These are phyloP conservation scores for Sporothrix protearum DNA, from an alignment of 2,329 filamentous ascomycete genomes.

Conservation along the genomic window DNA sequence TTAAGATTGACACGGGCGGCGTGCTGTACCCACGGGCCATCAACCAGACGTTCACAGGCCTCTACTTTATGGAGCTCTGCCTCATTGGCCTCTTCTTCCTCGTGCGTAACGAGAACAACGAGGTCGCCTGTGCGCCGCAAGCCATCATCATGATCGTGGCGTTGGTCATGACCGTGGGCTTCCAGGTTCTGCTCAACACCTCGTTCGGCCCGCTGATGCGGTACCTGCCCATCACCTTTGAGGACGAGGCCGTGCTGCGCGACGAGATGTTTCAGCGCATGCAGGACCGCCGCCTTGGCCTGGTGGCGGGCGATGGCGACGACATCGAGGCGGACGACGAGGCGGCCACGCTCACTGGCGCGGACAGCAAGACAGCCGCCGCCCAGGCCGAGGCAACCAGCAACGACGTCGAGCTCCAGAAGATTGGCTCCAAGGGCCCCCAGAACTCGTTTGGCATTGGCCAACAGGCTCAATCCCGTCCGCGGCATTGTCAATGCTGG, in stretches of 20 bases:
- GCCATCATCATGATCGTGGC: slow-evolving; percentile 81
- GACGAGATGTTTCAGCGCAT: slow-evolving; percentile 83
- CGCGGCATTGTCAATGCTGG: slow-evolving; percentile 49
- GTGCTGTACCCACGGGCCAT: slow-evolving; percentile 87
- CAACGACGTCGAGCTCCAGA: slow-evolving; percentile 39
- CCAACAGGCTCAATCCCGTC: slow-evolving; percentile 40
- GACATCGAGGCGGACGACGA: slow-evolving; percentile 38
- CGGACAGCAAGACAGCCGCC: slow-evolving; percentile 15
- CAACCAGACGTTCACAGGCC: slow-evolving; percentile 90
- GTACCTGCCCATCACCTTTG: slow-evolving; percentile 89
- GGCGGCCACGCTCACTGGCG: slow-evolving; percentile 32
- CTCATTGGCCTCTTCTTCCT: slow-evolving; percentile 89
- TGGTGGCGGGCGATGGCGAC: slow-evolving; percentile 52
- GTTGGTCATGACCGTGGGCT: slow-evolving; percentile 66
- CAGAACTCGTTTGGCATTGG: slow-evolving; percentile 29
- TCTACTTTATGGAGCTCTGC: slow-evolving; percentile 92
- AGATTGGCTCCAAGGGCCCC: slow-evolving; percentile 29
- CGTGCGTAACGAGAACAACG: slow-evolving; percentile 53
- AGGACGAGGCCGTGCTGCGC: slow-evolving; percentile 88
- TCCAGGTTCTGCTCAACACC: slow-evolving; percentile 74
- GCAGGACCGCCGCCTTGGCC: slow-evolving; percentile 66
- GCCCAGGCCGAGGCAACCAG: slow-evolving; percentile 26
- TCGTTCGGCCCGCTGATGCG: slow-evolving; percentile 82
- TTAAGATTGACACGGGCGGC: slow-evolving; percentile 86
- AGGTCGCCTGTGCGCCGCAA: slow-evolving; percentile 65